These are phyloP conservation scores for Eurotiales sp. DNA, from an alignment of 2,329 filamentous ascomycete genomes.

Conservation along the genomic window DNA sequence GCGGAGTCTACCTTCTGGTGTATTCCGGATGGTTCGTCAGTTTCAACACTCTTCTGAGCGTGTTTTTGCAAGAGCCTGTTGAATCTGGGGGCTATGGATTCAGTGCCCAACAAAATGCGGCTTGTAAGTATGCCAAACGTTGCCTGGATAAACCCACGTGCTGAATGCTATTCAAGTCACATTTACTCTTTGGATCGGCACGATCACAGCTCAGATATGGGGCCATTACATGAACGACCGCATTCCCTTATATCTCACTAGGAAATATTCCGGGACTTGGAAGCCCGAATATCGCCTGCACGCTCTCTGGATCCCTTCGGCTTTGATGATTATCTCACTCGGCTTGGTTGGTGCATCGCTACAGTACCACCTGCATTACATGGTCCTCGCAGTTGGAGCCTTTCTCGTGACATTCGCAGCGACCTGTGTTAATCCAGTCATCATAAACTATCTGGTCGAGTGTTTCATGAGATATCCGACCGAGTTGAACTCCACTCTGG, in stretches of 20 bases:
- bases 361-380: conserved; percentile 14
- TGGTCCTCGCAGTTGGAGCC: conserved; percentile 10
- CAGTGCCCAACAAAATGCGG: conserved; percentile 6
- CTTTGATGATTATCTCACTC: conserved; percentile 8
- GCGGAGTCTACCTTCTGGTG: conserved; percentile 6
- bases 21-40: conserved; percentile 11
- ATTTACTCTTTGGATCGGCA: conserved; percentile 13
- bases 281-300: conserved; percentile 15
- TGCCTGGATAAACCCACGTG: not conserved
- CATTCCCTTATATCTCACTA: conserved; percentile 6
- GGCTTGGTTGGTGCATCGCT: conserved; percentile 7
- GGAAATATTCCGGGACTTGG: conserved; percentile 8
- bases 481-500: conserved; percentile 11
- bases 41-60: conserved; percentile 13
- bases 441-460: conserved; percentile 14
- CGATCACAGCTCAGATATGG: conserved; percentile 7
- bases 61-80: conserved; percentile 6
- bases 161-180: conserved; percentile 6
- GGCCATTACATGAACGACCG: conserved; percentile 13
- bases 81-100: conserved; percentile 12
- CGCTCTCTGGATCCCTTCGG: conserved; percentile 8
- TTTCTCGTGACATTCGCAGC: conserved; percentile 6
- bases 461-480: conserved; percentile 14
- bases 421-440: not conserved
- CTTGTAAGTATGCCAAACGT: conserved; percentile 6